A percentile compares a stretch with the other conserved stretches of the same genome.
Conservation (phyloP, 169 alveolate genomes). For the Theileria orientalis region DNA sequence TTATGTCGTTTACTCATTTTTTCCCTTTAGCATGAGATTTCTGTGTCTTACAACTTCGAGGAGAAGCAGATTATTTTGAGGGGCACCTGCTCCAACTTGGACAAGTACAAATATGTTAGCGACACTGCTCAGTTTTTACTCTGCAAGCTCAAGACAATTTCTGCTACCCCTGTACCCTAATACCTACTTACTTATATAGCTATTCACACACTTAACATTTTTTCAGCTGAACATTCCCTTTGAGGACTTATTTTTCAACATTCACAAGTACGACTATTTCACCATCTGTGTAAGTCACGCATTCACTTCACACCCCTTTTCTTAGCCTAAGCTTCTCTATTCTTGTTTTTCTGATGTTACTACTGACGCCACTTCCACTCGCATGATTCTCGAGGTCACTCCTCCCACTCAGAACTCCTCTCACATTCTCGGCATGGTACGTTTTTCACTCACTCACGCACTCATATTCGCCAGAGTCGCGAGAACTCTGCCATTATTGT, state of each 20-base stretch:
- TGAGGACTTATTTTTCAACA: slow-evolving; percentile 52
- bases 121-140: slow-evolving; percentile 45
- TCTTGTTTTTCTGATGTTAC: slow-evolving; percentile 62
- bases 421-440: slow-evolving; percentile 61
- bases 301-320: background rate
- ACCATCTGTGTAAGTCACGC: slow-evolving; percentile 45
- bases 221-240: slow-evolving; percentile 52
- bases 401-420: slow-evolving; percentile 38
- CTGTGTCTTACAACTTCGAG: slow-evolving; percentile 40
- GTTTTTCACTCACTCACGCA: background rate
- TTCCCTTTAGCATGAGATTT: slow-evolving; percentile 37
- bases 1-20: background rate
- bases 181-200: background rate
- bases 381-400: slow-evolving; percentile 55
- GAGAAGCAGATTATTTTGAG: slow-evolving; percentile 50
- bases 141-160: slow-evolving; percentile 56
- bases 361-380: slow-evolving; percentile 49
- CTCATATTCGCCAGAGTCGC: slow-evolving; percentile 19
- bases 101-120: slow-evolving; percentile 29
- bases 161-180: slow-evolving; percentile 43
- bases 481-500: slow-evolving; percentile 46
- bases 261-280: slow-evolving; percentile 50
- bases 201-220: too few species aligned
- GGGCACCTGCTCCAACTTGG: slow-evolving; percentile 38
- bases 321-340: slow-evolving; percentile 52